phyloP scores from a whole-genome alignment of 2,329 filamentous ascomycete genomes.

The Bertia moriformis region DNA sequence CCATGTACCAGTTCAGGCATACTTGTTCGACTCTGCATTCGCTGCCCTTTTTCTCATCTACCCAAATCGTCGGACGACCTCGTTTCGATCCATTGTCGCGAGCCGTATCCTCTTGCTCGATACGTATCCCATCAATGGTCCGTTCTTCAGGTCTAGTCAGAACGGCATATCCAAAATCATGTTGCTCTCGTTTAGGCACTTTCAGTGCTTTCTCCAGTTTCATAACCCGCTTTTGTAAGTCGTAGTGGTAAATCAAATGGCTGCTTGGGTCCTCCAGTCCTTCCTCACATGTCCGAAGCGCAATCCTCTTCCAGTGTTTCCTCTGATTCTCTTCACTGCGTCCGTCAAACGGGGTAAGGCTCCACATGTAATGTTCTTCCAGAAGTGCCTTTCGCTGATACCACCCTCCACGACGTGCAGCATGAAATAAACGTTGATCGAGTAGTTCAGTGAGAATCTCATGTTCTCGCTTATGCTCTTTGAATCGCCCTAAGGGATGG shows the following conservation, averaged over 20 bases:
- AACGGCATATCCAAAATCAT: slow-evolving; percentile 79
- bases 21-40: slow-evolving; percentile 86
- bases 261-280: slow-evolving; percentile 79
- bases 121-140: slow-evolving; percentile 60
- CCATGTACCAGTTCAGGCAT: slow-evolving; percentile 76
- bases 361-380: slow-evolving; percentile 88
- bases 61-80: slow-evolving; percentile 69
- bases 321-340: slow-evolving; percentile 46
- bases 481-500: slow-evolving; percentile 65
- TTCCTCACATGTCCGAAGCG: slow-evolving; percentile 67
- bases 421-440: slow-evolving; percentile 68
- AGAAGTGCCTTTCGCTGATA: slow-evolving; percentile 88
- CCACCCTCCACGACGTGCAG: slow-evolving; percentile 74
- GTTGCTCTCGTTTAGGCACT: slow-evolving; percentile 71
- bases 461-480: slow-evolving; percentile 67
- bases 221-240: slow-evolving; percentile 80
- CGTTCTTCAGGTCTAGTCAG: slow-evolving; percentile 65
- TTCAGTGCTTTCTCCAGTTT: slow-evolving; percentile 79
- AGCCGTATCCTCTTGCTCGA: slow-evolving; percentile 40
- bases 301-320: slow-evolving; percentile 68
- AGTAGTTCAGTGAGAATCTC: slow-evolving; percentile 61
- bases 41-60: slow-evolving; percentile 58
- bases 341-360: slow-evolving; percentile 28
- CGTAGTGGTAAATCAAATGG: slow-evolving; percentile 85
- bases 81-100: slow-evolving; percentile 19